Conservation (phyloP, 306 rosid species). For the Trifolium fragiferum region DNA sequence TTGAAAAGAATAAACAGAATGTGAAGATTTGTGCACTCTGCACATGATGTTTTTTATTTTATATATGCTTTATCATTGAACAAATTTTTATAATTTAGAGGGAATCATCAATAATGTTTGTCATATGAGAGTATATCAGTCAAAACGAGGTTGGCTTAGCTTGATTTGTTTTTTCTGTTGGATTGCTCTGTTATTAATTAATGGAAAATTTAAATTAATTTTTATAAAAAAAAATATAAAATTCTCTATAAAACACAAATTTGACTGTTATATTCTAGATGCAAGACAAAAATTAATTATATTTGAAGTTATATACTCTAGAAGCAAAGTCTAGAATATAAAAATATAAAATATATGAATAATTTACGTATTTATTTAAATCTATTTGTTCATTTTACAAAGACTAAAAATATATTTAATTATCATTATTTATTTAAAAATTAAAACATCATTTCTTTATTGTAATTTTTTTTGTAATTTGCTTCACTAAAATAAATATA, state of each 20-base stretch:
- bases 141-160: neutral
- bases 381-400: too few relatives aligned
- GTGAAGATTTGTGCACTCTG: neutral
- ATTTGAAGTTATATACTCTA: too few relatives aligned
- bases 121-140: constrained; percentile 2
- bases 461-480: too few relatives aligned
- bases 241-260: neutral
- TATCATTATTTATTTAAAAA: too few relatives aligned
- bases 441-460: too few relatives aligned
- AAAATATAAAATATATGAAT: too few relatives aligned
- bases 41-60: neutral
- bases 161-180: constrained; percentile 1
- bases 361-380: too few relatives aligned
- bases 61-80: constrained; percentile 12
- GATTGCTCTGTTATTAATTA: neutral
- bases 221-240: neutral
- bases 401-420: too few relatives aligned
- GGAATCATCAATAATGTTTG: constrained; percentile 3
- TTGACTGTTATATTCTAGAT: neutral
- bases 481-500: too few relatives aligned
- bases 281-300: neutral
- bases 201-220: too few relatives aligned
- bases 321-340: neutral
- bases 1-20: neutral
- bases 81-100: neutral